Base-by-base conservation (phyloP, 257 asterid species). In the Lantana camara region DNA sequence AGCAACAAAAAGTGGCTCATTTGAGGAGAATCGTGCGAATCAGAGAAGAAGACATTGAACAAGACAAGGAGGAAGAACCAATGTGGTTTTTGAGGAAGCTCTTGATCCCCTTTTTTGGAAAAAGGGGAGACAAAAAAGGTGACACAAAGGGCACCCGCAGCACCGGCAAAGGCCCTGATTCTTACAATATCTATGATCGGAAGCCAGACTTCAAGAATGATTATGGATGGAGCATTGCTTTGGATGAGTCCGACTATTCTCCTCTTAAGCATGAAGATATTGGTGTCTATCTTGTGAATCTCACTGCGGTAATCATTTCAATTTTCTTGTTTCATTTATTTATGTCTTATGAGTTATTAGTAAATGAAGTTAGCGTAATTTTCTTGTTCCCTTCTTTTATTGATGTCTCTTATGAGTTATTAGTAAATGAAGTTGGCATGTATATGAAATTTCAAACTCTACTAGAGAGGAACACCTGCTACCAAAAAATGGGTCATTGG, bases 221-320 rank as follows among this genome's bases (percentile, higher is more conserved):
- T 7, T 90, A 87, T 3, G 99, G 99, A 0, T 90, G 80, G 86
- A 93, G 95, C 80, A 45, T 68, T 37, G 99, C 95, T 0, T 65
- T 93, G 62, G 87, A 83, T 10, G 77, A 83, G 56, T 27, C 73
- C 2, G 89, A 85, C 46, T 93, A 90, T 57, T 48, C 74, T 13
- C 92, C 95, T 41, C 93, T 93, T 13, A 32, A 44, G 10, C 73
- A 79, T 3, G 75, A 87, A 0, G 84, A 84, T 61, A 20, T 83
- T 2, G 89, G 95, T 9, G 59, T 88, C 55, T 93, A 78, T 47
- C 83, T 87, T 0, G 97, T 90, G 76, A 82, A 85, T 69, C 95
- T 93, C 40, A 75, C 89, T 0, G 95, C 95, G 74, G 98, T 87
- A 85, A 63, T 9, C 32, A 27, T 27, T 27, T 27, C 32, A 27